These are phyloP conservation scores for Leccinum uliginosum DNA, from an alignment of 768 basidiomycete genomes.

Conservation along the genomic window DNA sequence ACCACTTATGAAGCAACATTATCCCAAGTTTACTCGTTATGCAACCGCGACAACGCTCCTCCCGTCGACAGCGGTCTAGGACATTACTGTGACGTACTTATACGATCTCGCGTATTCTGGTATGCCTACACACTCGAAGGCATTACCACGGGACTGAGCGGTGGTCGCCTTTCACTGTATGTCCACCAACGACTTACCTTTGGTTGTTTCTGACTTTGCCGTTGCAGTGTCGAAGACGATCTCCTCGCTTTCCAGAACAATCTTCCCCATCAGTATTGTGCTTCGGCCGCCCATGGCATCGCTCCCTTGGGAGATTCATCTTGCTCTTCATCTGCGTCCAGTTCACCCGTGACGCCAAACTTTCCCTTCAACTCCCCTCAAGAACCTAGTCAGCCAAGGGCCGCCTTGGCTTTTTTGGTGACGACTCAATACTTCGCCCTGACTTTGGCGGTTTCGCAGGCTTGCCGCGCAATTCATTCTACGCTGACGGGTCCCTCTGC, in stretches of 20 bases:
- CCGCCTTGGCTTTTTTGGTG: constrained; percentile 45
- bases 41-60: constrained; percentile 45
- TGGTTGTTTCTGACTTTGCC: constrained; percentile 1
- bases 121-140: constrained; percentile 86
- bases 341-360: constrained; percentile 19
- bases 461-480: constrained; percentile 74
- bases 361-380: constrained; percentile 23
- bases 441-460: constrained; percentile 69
- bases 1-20: constrained; percentile 78
- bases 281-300: constrained; percentile 24
- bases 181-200: constrained; percentile 23
- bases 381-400: constrained; percentile 28
- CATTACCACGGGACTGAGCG: constrained; percentile 73
- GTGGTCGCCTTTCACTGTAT: constrained; percentile 80
- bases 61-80: constrained; percentile 47
- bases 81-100: constrained; percentile 53
- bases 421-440: constrained; percentile 60
- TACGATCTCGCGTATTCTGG: constrained; percentile 84
- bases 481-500: constrained; percentile 79
- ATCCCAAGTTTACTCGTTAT: constrained; percentile 77
- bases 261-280: constrained; percentile 41
- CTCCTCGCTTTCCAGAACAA: constrained; percentile 66
- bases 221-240: constrained; percentile 67
- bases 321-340: constrained; percentile 30
- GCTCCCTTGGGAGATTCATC: constrained; percentile 34